A percentile compares a stretch with the other conserved stretches of the same genome.
phyloP scores from a whole-genome alignment of 495 filamentous ascomycete species.

The Sordaria brevicollis region DNA sequence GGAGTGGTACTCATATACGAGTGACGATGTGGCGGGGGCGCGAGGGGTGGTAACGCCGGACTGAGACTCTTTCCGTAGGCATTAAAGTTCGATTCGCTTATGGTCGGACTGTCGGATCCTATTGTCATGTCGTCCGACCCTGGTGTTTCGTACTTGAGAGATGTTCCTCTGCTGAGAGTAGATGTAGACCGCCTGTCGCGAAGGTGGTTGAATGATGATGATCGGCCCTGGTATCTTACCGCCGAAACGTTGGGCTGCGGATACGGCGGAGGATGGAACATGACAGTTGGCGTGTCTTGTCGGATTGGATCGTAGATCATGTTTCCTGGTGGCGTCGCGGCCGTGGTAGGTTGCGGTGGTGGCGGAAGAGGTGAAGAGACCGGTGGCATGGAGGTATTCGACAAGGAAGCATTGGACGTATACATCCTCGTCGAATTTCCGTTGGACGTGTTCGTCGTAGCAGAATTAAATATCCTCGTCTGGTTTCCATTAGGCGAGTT shows the following conservation, averaged over 20 bases:
- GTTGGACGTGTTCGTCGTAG: too few relatives aligned
- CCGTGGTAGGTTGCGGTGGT: slow-evolving; percentile 14
- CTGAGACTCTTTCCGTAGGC: background rate
- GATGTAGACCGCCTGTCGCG: background rate
- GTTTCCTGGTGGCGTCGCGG: slow-evolving; percentile 36
- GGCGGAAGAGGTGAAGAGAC: slow-evolving; percentile 9
- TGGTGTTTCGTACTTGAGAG: slow-evolving; percentile 26
- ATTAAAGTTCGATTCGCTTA: background rate
- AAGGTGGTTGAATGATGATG: slow-evolving; percentile 10
- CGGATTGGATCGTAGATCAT: slow-evolving; percentile 45
- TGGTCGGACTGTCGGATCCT: background rate
- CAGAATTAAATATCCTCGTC: background rate
- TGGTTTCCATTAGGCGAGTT: background rate
- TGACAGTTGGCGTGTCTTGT: slow-evolving; percentile 26
- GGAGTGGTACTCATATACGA: background rate
- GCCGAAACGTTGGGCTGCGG: slow-evolving; percentile 36
- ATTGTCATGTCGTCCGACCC: slow-evolving; percentile 18
- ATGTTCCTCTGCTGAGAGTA: background rate
- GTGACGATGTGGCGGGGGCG: background rate
- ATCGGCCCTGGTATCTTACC: slow-evolving; percentile 25
- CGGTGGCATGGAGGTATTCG: background rate
- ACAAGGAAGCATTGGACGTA: background rate
- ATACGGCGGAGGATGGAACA: slow-evolving; percentile 33
- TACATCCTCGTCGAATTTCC: background rate
- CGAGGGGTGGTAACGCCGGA: background rate